Base-by-base conservation (phyloP, 2,329 filamentous ascomycete species). In the Cladosporium colombiae region DNA sequence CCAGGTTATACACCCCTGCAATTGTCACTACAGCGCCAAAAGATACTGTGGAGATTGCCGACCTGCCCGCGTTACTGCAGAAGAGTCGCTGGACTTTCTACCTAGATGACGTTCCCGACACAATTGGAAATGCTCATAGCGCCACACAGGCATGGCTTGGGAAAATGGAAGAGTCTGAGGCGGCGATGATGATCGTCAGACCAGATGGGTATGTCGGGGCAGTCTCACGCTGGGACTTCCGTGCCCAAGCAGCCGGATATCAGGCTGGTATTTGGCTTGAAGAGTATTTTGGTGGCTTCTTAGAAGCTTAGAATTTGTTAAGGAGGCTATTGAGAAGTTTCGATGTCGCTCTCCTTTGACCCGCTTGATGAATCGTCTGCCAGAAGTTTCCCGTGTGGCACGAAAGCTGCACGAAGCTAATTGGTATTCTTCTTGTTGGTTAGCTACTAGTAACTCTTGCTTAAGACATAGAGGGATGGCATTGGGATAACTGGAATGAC, bases 121-220 rank as follows among this genome's bases (percentile, higher is more conserved):
- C 83, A 29, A 83, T 85, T 70, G 84, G 87, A 64, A 85, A 82
- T 35, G 72, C 74, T 16, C 73, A 77, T 21, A 72, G 67, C 1
- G 90, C 87, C 75, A 90, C 86, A 11, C 84, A 88, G 71, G 91
- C 90, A 75, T 92, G 89, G 89, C 80, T 91, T 7, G 88, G 87
- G 49, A 83, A 81, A 55, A 78, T 91, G 3, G 79, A 78, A 0
- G 79, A 81, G 0, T 80, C 82, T 11, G 84, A 89, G 69, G 84
- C 89, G 6, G 87, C 85, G 5, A 84, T 92, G 49, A 81, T 89
- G 49, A 88, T 89, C 70, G 87, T 92, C 1, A 83, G 90, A 5
- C 90, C 90, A 0, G 90, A 92, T 76, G 89, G 90, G 13, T 92
- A 92, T 74, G 86, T 92, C 5, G 90, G 89, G 1, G 86, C 83